Evolutionary conservation across 495 filamentous ascomycete genomes (phyloP).

Genomic region (Amniculicola lignicola): DNA sequence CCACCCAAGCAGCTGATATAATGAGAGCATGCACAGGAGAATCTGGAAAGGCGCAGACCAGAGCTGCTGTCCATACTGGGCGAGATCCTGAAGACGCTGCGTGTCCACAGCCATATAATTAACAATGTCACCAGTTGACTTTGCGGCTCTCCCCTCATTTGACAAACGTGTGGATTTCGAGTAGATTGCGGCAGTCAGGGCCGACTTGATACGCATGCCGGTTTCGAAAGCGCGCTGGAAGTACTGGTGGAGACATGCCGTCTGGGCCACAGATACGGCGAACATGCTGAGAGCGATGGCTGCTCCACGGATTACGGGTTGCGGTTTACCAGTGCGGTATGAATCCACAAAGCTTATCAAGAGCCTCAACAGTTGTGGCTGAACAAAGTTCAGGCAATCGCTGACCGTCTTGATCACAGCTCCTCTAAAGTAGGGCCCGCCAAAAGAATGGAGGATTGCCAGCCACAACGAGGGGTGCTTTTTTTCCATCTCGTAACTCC

Average conservation of each 20-base stretch:
- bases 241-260: slow-evolving; percentile 81
- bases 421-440: slow-evolving; percentile 75
- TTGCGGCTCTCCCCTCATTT: slow-evolving; percentile 84
- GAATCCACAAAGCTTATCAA: slow-evolving; percentile 86
- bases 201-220: slow-evolving; percentile 92
- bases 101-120: slow-evolving; percentile 99
- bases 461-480: slow-evolving; percentile 84
- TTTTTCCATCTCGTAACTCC: slow-evolving; percentile 72
- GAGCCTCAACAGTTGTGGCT: slow-evolving; percentile 84
- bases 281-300: slow-evolving; percentile 95
- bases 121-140: slow-evolving; percentile 97
- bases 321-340: slow-evolving; percentile 58
- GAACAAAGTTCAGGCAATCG: slow-evolving; percentile 79
- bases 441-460: slow-evolving; percentile 82
- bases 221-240: slow-evolving; percentile 94
- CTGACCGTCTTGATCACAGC: slow-evolving; percentile 80
- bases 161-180: slow-evolving; percentile 84
- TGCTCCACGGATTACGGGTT: slow-evolving; percentile 78
- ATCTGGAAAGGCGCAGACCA: slow-evolving; percentile 99
- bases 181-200: slow-evolving; percentile 87
- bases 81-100: slow-evolving; percentile 89
- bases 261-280: slow-evolving; percentile 77
- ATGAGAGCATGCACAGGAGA: slow-evolving; percentile 84
- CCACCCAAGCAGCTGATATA: slow-evolving; percentile 88
- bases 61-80: slow-evolving; percentile 89